A percentile compares a stretch with the other conserved stretches of the same genome.
Evolutionary conservation across 192 early-diverging fungal genomes (phyloP).

Genomic region (Entomortierella beljakovae): DNA sequence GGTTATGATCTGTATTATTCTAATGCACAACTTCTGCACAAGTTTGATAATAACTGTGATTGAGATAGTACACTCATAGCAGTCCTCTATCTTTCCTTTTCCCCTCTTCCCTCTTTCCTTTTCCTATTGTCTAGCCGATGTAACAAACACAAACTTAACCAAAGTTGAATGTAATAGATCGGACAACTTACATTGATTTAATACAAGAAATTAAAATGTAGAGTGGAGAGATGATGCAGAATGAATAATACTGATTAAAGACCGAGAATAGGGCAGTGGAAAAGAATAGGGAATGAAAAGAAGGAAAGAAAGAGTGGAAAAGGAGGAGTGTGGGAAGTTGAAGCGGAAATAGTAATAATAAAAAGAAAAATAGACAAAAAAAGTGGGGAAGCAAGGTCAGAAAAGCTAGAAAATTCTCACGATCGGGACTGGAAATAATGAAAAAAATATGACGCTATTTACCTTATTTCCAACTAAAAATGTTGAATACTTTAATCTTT

Average conservation of each 20-base stretch:
- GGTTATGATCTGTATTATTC: too few species aligned
- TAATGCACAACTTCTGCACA: background rate
- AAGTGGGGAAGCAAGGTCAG: background rate
- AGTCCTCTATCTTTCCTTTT: background rate
- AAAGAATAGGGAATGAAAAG: slow-evolving; percentile 4
- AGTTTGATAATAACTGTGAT: too few species aligned
- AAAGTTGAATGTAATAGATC: too few species aligned
- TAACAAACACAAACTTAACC: too few species aligned
- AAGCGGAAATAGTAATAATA: background rate
- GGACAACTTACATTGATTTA: too few species aligned
- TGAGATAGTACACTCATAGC: too few species aligned
- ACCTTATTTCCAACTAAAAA: background rate
- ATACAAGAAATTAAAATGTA: background rate
- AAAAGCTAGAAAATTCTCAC: slow-evolving; percentile 38
- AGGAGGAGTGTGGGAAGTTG: background rate
- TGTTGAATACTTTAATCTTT: too few species aligned
- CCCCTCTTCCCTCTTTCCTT: background rate
- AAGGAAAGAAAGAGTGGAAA: background rate
- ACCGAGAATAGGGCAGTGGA: too few species aligned
- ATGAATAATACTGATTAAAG: background rate
- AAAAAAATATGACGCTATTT: background rate
- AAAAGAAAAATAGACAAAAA: slow-evolving; percentile 7
- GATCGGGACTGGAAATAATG: slow-evolving; percentile 28
- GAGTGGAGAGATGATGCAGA: background rate
- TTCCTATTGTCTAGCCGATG: background rate